Conservation (phyloP, 163 green algal genomes). For the Smithsoniella earleae region DNA sequence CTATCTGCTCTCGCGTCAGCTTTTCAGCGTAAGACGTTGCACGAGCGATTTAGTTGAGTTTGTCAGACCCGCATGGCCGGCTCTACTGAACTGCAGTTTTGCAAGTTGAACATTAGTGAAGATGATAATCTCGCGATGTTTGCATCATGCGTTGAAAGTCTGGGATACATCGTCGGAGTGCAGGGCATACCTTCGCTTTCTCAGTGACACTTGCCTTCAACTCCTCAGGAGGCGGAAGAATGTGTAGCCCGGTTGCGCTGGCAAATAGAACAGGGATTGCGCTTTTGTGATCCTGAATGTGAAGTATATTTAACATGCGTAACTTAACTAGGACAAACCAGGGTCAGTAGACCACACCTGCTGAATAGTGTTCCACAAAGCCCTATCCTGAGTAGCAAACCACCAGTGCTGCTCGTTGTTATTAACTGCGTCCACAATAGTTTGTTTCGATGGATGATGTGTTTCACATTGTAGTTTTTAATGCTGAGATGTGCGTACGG, state of each 20-base stretch:
- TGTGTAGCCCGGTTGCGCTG: conserved; percentile 8
- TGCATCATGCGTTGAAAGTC: no score
- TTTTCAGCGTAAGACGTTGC: no score
- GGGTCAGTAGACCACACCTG: not conserved
- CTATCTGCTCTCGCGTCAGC: no score
- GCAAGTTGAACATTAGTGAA: no score
- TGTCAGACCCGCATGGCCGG: no score
- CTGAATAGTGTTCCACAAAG: not conserved
- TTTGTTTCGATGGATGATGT: not conserved
- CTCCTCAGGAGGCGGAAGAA: not conserved
- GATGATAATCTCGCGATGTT: no score
- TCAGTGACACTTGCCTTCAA: not conserved
- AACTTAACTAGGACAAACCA: not conserved
- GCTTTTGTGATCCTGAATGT: not conserved
- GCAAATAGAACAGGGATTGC: conserved; percentile 14
- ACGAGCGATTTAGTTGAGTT: no score
- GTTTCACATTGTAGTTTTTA: not conserved
- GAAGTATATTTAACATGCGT: not conserved
- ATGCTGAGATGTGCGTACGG: not conserved
- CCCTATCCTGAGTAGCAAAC: conserved; percentile 16
- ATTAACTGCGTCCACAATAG: not conserved
- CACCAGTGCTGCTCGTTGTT: conserved; percentile 26
- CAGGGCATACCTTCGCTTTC: not conserved
- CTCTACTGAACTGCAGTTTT: no score
- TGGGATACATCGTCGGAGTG: no score